These are phyloP conservation scores for Ceratocystis huliohia DNA, from an alignment of 2,329 filamentous ascomycete species.

Conservation along the genomic window DNA sequence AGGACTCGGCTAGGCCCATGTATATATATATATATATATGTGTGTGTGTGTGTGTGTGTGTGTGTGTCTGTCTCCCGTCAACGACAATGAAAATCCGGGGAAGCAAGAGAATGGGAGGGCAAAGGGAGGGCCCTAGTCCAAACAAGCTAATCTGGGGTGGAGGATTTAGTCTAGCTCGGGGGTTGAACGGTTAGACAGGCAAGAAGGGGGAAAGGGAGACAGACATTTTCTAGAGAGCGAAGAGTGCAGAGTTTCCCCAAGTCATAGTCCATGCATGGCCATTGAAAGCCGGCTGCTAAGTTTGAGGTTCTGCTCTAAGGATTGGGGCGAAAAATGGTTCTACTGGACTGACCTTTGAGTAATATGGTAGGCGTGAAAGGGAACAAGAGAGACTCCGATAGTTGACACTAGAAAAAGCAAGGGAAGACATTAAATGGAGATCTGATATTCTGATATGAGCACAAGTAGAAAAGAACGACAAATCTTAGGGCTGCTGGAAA, in stretches of 20 bases:
- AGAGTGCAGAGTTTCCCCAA: not conserved
- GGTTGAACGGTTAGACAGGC: not conserved
- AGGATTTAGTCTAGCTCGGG: not conserved
- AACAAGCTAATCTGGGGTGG: not conserved
- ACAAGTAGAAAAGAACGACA: not conserved
- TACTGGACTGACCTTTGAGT: not conserved
- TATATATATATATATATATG: not conserved
- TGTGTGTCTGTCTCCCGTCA: not conserved
- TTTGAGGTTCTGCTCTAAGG: constrained; percentile 16
- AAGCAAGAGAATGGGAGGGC: not conserved
- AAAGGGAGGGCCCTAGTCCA: constrained; percentile 6
- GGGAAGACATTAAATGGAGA: not conserved
- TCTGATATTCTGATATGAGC: not conserved
- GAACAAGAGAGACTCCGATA: not conserved
- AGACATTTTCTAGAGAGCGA: not conserved
- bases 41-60: not conserved
- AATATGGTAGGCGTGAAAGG: not conserved
- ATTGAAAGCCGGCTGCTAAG: not conserved
- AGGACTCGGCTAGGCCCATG: not conserved
- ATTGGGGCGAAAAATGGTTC: not conserved
- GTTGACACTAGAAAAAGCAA: not conserved
- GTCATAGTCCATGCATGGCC: not conserved
- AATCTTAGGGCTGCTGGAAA: not conserved
- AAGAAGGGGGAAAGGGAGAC: not conserved
- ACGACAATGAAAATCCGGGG: constrained; percentile 11